Conservation (phyloP, 1,284 basidiomycete genomes). For the Leccinum pachyderme region DNA sequence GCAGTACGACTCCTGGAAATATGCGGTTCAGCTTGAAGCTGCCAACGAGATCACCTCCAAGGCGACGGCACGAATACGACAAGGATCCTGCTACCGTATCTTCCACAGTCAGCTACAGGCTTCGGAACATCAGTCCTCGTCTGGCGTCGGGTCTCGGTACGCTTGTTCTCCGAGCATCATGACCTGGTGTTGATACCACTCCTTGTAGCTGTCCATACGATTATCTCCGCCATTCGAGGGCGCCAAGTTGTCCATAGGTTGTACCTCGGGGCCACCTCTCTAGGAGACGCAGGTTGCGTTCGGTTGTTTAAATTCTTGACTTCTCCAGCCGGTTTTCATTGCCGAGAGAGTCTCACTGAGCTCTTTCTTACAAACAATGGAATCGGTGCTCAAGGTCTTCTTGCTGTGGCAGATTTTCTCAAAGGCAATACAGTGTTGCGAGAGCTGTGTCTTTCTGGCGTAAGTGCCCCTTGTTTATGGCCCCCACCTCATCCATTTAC, state of each 20-base stretch:
- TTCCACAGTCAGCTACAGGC: constrained; percentile 22
- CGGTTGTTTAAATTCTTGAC: constrained; percentile 54
- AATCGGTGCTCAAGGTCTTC: constrained; percentile 55
- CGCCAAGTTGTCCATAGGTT: constrained; percentile 32
- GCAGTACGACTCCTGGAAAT: not conserved
- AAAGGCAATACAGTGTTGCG: constrained; percentile 45
- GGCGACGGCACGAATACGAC: constrained; percentile 25
- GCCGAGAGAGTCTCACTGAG: constrained; percentile 44
- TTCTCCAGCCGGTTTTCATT: constrained; percentile 45
- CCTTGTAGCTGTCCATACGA: constrained; percentile 22
- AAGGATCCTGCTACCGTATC: constrained; percentile 32
- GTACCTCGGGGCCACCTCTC: constrained; percentile 28
- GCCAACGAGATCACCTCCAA: constrained; percentile 20
- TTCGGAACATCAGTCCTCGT: constrained; percentile 30
- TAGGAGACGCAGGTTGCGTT: constrained; percentile 53
- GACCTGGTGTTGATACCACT: not conserved
- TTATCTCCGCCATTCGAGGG: constrained; percentile 30
- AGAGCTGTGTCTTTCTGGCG: constrained; percentile 57
- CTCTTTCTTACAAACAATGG: constrained; percentile 57
- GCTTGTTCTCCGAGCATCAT: not conserved
- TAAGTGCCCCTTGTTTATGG: constrained; percentile 41
- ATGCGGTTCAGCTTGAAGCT: constrained; percentile 28
- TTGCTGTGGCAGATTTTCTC: constrained; percentile 52
- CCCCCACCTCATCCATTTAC: constrained; percentile 4
- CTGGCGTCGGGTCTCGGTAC: constrained; percentile 30